Base-by-base conservation (phyloP, 2,329 filamentous ascomycete genomes). In the Colletotrichum orbiculare region DNA sequence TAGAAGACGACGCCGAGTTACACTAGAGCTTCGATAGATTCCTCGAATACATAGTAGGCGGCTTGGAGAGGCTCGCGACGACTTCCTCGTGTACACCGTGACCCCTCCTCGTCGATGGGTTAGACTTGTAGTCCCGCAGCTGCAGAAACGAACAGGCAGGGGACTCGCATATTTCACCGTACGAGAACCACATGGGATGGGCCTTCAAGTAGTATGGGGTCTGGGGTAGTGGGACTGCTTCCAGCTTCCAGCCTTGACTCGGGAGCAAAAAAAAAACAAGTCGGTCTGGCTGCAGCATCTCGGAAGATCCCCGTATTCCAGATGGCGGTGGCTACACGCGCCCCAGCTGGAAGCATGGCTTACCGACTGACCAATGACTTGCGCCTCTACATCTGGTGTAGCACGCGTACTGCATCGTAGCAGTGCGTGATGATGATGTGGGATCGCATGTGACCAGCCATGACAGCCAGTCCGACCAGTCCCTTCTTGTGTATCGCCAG, bases 381-480 rank as follows among this genome's bases (percentile, higher is more conserved):
- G 34, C 33, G 46, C 11, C 45, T 33, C 39, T 33, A 34, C 54
- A 17, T 45, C 35, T 17, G 34, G 47, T 15, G 46, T 52, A 8
- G 57, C 8, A 37, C 25, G 25, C 25, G 25, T 25, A 25, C 25
- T 35, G 37, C 17, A 53, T 38, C 39, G 15, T 39, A 17, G 25
- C 12, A 9, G 11, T 15, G 57, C 34, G 45, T 60, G 17, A 39
- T n/a, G 33, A 53, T 39, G 46, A 56, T 52, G 47, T 62, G 41
- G 62, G 58, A 65, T 56, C 38, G 46, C 62, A 53, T 46, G 46
- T 62, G 62, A 53, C 62, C 62, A 65, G 35, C 37, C 37, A 38
- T n/a, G 47, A 55, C 42, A 15, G 42, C 46, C 15, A 53, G 42
- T 43, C 46, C 57, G 47, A 41, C 15, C 52, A 56, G 47, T 33